Base-by-base conservation (phyloP, 2,329 filamentous ascomycete species). In the Periconia sp. region DNA sequence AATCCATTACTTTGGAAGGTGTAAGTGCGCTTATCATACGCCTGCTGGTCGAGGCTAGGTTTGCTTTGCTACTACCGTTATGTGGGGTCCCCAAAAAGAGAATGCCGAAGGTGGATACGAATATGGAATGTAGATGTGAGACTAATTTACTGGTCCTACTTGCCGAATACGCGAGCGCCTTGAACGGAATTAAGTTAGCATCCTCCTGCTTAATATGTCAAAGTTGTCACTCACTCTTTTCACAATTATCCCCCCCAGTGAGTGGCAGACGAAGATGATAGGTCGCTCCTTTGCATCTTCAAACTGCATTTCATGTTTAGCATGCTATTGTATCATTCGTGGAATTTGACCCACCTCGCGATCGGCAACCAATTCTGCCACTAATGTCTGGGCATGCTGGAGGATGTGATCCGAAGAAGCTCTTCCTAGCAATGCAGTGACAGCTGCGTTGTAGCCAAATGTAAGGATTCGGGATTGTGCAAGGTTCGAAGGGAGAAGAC, bases 231-330 rank as follows among this genome's bases (percentile, higher is more conserved):
- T 16, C 62, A 72, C 69, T 43, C 63, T 57, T 47, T 72, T 72
- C 5, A 73, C 67, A 34, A 74, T 63, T 17, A 73, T 66, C 1
- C 72, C 71, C 17, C 71, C 71, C 10, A 73, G 60, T 17, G 69
- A 73, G 48, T 73, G 70, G 22, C 68, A 72, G 15, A 73, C 37
- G 44, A 73, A 74, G 17, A 73, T 67, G 21, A 74, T 68, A 4
- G 70, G 71, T 41, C 61, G 65, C 18, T 65, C 36, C 24, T 48
- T 51, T 17, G 55, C 59, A 43, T 61, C 53, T 43, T 68, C 62
- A 24, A 64, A 48, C 66, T 70, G 33, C 13, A 21, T 21, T 19
- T 7, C 28, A 21, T 32, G 40, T 34, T 47, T 40, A 54, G 46
- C 19, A 36, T n/a, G 13, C 21, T 40, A 10, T 10, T n/a, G n/a